Evolutionary conservation across 2,329 filamentous ascomycete genomes (phyloP), one percentile per base, ranked within the genome.

Genomic region (Xylaria sp.): DNA sequence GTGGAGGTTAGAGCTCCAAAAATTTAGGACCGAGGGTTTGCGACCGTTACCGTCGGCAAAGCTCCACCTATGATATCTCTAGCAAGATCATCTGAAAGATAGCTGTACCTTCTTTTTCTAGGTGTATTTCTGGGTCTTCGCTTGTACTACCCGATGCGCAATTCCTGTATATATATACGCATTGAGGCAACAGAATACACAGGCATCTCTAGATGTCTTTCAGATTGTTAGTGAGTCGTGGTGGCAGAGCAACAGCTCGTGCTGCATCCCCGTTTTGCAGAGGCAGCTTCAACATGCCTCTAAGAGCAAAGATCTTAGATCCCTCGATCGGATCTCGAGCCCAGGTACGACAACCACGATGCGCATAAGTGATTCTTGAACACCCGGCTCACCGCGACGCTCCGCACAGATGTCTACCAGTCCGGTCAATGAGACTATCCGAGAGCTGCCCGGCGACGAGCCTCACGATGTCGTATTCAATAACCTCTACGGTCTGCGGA

Each of bases 401-500:
- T 58, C 70, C 60, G 25, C 48, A 69, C 59, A 83, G 81, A 82
- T 83, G 79, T 82, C 81, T 56, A 81, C 80, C 37, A 60, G 67
- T 66, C 70, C 60, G 34, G 71, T 63, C 44, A 70, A 65, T 59
- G 66, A 76, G 15, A 68, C 75, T 15, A 83, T 85, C 74, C 88
- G 85, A 77, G 87, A 91, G 75, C 84, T 88, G 63, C 85, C 87
- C 28, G 87, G 83, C 67, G 94, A 98, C 81, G 90, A 94, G 63
- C 86, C 91, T 71, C 91, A 97, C 79, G 96, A 99, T 88, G 96
- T 99, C 74, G 86, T 97, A 69, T 99, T 99, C 87, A 90, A 90
- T 81, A 94, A 90, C 78, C 87, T 92, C 76, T 97, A 96, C 82
- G 96, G 96, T 72, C 88, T 98, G 60, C 93, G 96, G 72, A 94